phyloP scores from a whole-genome alignment of 352 stramenopile species.

The Globisporangium radiosum region DNA sequence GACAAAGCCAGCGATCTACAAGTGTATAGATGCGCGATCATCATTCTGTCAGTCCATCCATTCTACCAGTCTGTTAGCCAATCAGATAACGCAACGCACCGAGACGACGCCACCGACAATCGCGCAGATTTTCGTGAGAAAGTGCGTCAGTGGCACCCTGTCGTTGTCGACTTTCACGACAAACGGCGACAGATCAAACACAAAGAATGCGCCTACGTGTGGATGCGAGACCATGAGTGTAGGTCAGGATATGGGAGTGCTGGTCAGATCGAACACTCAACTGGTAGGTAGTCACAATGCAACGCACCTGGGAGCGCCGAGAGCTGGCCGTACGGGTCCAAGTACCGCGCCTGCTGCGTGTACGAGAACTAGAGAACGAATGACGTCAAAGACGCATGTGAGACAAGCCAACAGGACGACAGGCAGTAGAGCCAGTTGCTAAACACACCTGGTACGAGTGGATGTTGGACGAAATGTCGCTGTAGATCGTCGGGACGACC shows the following conservation, averaged over 20 bases:
- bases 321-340: slow-evolving; percentile 61
- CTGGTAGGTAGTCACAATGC: neutral
- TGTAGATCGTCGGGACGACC: slow-evolving; percentile 83
- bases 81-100: slow-evolving; percentile 23
- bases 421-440: neutral
- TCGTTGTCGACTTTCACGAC: slow-evolving; percentile 85
- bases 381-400: too few species aligned
- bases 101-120: slow-evolving; percentile 81
- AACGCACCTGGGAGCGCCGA: slow-evolving; percentile 51
- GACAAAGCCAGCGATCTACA: slow-evolving; percentile 80
- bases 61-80: too few species aligned
- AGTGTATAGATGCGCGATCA: neutral
- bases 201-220: slow-evolving; percentile 63
- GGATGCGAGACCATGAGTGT: neutral
- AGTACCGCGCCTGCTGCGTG: slow-evolving; percentile 74
- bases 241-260: neutral
- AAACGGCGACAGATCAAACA: slow-evolving; percentile 82
- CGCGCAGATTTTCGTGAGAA: slow-evolving; percentile 80
- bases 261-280: neutral
- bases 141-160: slow-evolving; percentile 73
- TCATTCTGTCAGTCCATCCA: neutral
- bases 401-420: neutral
- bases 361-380: slow-evolving; percentile 51
- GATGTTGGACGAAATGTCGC: slow-evolving; percentile 54
- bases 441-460: slow-evolving; percentile 58